Evolutionary conservation across 306 rosid genomes (phyloP).

Genomic region (Rubus parviflorus): DNA sequence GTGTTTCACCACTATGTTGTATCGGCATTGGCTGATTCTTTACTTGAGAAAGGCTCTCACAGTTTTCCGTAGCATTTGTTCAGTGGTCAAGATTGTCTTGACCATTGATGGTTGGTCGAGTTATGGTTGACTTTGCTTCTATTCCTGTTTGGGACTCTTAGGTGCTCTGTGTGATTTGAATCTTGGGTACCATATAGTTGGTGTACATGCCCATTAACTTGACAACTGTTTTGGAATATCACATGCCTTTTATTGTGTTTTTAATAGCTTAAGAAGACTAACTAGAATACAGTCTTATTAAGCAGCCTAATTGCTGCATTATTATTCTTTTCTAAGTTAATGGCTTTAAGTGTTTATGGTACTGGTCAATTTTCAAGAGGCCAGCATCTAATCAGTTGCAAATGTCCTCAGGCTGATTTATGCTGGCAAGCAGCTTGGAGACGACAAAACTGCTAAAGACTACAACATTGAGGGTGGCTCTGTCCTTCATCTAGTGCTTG

Average conservation of each 20-base stretch:
- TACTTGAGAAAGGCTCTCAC: background rate
- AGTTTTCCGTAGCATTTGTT: background rate
- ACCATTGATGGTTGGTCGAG: background rate
- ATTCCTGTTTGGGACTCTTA: background rate
- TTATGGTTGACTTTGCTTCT: background rate
- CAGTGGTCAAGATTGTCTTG: background rate
- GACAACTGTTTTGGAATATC: background rate
- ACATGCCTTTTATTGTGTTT: background rate
- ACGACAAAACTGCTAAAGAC: constrained; percentile 97
- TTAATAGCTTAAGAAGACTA: background rate
- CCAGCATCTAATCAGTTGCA: background rate
- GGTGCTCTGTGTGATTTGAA: background rate
- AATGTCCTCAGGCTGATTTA: constrained; percentile 79
- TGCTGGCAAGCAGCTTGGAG: constrained; percentile 97
- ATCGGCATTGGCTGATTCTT: background rate
- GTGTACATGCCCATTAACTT: background rate
- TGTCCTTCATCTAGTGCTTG: constrained; percentile 93
- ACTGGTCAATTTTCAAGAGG: background rate
- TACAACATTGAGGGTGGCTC: constrained; percentile 99
- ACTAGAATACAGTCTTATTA: background rate
- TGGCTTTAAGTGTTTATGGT: background rate
- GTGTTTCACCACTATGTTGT: background rate
- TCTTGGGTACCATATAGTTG: background rate
- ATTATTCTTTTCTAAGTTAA: background rate
- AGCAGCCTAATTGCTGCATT: background rate